Conservation (phyloP, 1,284 basidiomycete species). For the Cryptococcus hybrid region DNA sequence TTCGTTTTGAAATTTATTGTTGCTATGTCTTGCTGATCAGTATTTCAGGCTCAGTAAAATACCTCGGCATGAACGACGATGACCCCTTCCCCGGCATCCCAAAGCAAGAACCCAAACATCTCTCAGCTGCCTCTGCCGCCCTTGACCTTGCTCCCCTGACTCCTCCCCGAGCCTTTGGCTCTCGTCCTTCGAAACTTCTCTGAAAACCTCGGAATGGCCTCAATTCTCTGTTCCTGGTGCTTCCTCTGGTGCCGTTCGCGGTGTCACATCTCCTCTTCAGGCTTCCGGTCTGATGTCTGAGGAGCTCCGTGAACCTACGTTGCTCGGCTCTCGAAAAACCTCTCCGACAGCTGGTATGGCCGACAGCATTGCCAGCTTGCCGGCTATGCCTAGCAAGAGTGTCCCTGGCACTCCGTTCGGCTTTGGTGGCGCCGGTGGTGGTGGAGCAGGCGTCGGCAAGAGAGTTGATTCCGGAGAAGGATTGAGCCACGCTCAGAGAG, state of each 20-base stretch:
- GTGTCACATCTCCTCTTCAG: constrained; percentile 52
- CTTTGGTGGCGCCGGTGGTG: constrained; percentile 22
- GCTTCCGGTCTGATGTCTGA: constrained; percentile 57
- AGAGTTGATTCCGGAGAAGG: constrained; percentile 28
- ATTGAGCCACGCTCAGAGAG: constrained; percentile 42
- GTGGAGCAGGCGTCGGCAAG: constrained; percentile 31
- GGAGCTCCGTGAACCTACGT: constrained; percentile 53
- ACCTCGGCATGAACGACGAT: constrained; percentile 87
- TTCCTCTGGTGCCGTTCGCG: constrained; percentile 37
- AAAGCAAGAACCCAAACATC: constrained; percentile 57
- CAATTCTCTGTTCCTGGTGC: constrained; percentile 64
- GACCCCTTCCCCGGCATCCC: constrained; percentile 68
- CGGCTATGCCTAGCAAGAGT: constrained; percentile 49
- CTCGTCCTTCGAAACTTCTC: constrained; percentile 59
- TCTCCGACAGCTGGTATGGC: constrained; percentile 42
- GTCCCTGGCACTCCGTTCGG: constrained; percentile 49
- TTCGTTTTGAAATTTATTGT: neutral
- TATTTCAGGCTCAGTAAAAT: constrained; percentile 75
- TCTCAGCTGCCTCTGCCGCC: constrained; percentile 87
- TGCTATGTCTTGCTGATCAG: neutral
- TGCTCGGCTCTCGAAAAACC: constrained; percentile 66
- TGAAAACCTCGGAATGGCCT: constrained; percentile 88
- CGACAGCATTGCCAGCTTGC: constrained; percentile 47
- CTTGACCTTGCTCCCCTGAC: constrained; percentile 87
- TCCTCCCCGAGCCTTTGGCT: constrained; percentile 63